phyloP scores from a whole-genome alignment of 176 grass and related monocot species.

The Stipa capillata region DNA sequence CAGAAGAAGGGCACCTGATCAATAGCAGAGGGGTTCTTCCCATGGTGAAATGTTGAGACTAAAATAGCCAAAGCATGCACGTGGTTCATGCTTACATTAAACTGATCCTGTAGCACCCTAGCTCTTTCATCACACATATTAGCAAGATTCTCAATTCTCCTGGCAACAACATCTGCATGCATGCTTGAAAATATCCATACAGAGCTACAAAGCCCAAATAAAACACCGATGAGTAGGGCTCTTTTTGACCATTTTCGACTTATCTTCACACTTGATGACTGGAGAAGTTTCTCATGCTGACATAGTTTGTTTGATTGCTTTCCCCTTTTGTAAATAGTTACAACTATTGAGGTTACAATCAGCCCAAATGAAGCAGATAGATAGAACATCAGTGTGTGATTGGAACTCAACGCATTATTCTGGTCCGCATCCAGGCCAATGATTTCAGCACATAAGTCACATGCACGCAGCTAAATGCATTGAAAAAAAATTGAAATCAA shows the following conservation, averaged over 20 bases:
- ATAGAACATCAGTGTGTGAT: not conserved
- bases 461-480: slow-evolving; percentile 26
- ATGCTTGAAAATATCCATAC: slow-evolving; percentile 68
- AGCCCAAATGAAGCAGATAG: slow-evolving; percentile 14
- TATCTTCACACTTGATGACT: slow-evolving; percentile 27
- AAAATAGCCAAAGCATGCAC: slow-evolving; percentile 68
- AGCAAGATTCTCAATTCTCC: slow-evolving; percentile 57
- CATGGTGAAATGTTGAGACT: slow-evolving; percentile 81
- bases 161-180: slow-evolving; percentile 43
- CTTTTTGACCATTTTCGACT: slow-evolving; percentile 61
- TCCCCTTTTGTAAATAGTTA: slow-evolving; percentile 23
- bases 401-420: slow-evolving; percentile 2
- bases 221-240: slow-evolving; percentile 46
- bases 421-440: slow-evolving; percentile 20
- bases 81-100: slow-evolving; percentile 94
- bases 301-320: slow-evolving; percentile 25
- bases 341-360: slow-evolving; percentile 21
- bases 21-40: slow-evolving; percentile 72
- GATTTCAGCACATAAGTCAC: slow-evolving; percentile 17
- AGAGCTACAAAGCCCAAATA: slow-evolving; percentile 49
- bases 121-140: slow-evolving; percentile 89
- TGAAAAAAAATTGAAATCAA: slow-evolving; percentile 5
- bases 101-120: slow-evolving; percentile 83
- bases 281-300: slow-evolving; percentile 30
- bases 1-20: slow-evolving; percentile 49